A percentile compares a stretch with the other conserved stretches of the same genome.
phyloP scores from a whole-genome alignment of 2,329 filamentous ascomycete species.

The Pseudogymnoascus sp. region DNA sequence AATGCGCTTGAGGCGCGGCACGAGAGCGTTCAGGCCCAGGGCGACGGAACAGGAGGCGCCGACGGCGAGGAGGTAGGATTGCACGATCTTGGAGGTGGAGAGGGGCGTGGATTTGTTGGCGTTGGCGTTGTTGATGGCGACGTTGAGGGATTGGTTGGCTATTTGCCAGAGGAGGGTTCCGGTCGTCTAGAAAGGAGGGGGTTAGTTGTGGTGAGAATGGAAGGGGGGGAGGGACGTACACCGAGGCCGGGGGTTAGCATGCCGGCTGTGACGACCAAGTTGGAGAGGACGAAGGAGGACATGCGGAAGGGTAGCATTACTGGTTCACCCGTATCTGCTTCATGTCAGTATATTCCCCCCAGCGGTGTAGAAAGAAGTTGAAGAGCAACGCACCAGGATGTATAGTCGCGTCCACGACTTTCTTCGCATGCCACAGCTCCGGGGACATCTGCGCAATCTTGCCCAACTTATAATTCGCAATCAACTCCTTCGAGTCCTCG shows the following conservation, averaged over 20 bases:
- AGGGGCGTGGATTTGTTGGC: slow-evolving; percentile 95
- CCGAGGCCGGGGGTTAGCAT: slow-evolving; percentile 89
- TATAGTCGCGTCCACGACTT: slow-evolving; percentile 90
- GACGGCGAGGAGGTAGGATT: slow-evolving; percentile 89
- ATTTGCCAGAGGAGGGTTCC: slow-evolving; percentile 93
- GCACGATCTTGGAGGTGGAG: slow-evolving; percentile 67
- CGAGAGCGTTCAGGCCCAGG: slow-evolving; percentile 80
- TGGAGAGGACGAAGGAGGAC: slow-evolving; percentile 90
- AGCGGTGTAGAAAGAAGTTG: slow-evolving; percentile 1
- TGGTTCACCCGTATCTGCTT: slow-evolving; percentile 76
- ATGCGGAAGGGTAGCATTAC: slow-evolving; percentile 95
- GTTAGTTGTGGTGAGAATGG: neutral
- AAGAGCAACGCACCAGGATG: slow-evolving; percentile 65
- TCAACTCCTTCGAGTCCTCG: slow-evolving; percentile 74
- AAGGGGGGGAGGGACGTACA: slow-evolving; percentile 37
- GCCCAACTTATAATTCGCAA: slow-evolving; percentile 81
- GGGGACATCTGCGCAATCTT: slow-evolving; percentile 73
- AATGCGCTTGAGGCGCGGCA: slow-evolving; percentile 72
- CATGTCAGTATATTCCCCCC: slow-evolving; percentile 12
- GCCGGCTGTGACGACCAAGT: slow-evolving; percentile 87
- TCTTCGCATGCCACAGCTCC: slow-evolving; percentile 91
- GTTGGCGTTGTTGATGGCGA: slow-evolving; percentile 95
- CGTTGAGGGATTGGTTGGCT: slow-evolving; percentile 94
- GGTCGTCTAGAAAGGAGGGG: slow-evolving; percentile 45
- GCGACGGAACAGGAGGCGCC: slow-evolving; percentile 90